Percentiles rank a stretch among this genome's conserved stretches.
Evolutionary conservation across 2,329 filamentous ascomycete genomes (phyloP).

Genomic region (Metarhizium anisopliae): DNA sequence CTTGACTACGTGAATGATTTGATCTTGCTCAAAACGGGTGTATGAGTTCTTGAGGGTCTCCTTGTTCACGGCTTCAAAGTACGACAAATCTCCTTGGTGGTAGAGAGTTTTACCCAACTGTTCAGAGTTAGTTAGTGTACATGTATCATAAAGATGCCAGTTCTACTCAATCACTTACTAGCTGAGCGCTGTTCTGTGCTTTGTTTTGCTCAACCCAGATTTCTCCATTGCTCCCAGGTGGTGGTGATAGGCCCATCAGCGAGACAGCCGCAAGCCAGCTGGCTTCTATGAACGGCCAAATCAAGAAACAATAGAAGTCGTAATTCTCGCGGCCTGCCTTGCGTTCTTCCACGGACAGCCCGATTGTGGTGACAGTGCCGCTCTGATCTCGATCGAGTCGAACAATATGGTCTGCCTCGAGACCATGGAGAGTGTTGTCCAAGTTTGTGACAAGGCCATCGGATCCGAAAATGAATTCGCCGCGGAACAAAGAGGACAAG

Average conservation of each 20-base stretch:
- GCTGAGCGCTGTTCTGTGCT: conserved; percentile 71
- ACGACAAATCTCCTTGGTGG: conserved; percentile 92
- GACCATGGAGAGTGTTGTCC: conserved; percentile 64
- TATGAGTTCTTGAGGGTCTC: conserved; percentile 95
- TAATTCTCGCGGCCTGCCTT: conserved; percentile 82
- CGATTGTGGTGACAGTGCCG: conserved; percentile 54
- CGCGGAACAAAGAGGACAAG: conserved; percentile 85
- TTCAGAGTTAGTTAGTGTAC: neutral
- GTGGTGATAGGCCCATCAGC: conserved; percentile 77
- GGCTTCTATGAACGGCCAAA: conserved; percentile 97
- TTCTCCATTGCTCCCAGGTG: conserved; percentile 46
- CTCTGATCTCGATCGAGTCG: conserved; percentile 49
- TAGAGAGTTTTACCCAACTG: conserved; percentile 92
- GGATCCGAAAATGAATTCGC: conserved; percentile 93
- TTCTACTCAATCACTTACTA: conserved; percentile 42
- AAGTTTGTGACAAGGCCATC: conserved; percentile 76
- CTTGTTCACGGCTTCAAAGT: conserved; percentile 98
- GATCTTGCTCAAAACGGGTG: conserved; percentile 79
- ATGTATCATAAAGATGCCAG: neutral
- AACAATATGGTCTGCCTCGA: conserved; percentile 74
- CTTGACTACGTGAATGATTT: conserved; percentile 70
- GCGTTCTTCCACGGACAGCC: conserved; percentile 68
- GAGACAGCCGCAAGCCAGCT: conserved; percentile 87
- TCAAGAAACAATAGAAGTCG: conserved; percentile 97
- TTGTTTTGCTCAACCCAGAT: conserved; percentile 72